Conservation (phyloP, 1,284 basidiomycete genomes). For the Thelephora terrestris region DNA sequence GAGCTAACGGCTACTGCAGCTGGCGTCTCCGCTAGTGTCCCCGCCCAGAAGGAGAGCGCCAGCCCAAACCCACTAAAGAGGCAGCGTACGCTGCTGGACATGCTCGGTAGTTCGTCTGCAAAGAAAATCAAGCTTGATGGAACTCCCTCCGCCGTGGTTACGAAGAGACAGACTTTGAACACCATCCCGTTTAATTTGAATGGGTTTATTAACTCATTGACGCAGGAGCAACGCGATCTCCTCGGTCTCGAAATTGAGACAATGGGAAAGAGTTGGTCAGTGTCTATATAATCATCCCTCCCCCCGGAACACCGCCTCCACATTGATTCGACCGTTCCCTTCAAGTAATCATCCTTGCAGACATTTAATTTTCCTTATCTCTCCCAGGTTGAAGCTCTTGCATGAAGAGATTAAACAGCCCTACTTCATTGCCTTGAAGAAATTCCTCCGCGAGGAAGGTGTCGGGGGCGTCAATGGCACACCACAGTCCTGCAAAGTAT, state of each 20-base stretch:
- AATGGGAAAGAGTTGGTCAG: slow-evolving; percentile 67
- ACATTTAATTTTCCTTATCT: neutral
- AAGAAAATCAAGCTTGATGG: slow-evolving; percentile 23
- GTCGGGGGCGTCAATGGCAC: slow-evolving; percentile 44
- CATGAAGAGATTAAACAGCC: slow-evolving; percentile 65
- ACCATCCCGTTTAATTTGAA: slow-evolving; percentile 59
- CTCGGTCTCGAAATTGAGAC: slow-evolving; percentile 60
- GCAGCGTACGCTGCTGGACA: slow-evolving; percentile 54
- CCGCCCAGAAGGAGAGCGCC: slow-evolving; percentile 15
- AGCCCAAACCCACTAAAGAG: slow-evolving; percentile 40
- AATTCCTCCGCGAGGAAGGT: slow-evolving; percentile 60
- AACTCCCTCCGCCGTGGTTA: slow-evolving; percentile 1
- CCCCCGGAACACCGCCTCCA: no score
- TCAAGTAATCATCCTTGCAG: neutral
- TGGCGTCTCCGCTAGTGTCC: neutral
- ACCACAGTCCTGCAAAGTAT: slow-evolving; percentile 37
- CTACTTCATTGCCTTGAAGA: slow-evolving; percentile 66
- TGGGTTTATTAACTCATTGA: slow-evolving; percentile 43
- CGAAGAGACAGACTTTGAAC: slow-evolving; percentile 37
- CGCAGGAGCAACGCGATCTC: slow-evolving; percentile 46
- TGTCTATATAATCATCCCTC: slow-evolving; percentile 4
- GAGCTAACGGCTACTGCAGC: slow-evolving; percentile 5
- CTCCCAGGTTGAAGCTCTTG: slow-evolving; percentile 55
- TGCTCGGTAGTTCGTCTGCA: slow-evolving; percentile 32
- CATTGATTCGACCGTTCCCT: neutral